Base-by-base conservation (phyloP, 208 protist genomes). In the Jaenimonas drosophilae region DNA sequence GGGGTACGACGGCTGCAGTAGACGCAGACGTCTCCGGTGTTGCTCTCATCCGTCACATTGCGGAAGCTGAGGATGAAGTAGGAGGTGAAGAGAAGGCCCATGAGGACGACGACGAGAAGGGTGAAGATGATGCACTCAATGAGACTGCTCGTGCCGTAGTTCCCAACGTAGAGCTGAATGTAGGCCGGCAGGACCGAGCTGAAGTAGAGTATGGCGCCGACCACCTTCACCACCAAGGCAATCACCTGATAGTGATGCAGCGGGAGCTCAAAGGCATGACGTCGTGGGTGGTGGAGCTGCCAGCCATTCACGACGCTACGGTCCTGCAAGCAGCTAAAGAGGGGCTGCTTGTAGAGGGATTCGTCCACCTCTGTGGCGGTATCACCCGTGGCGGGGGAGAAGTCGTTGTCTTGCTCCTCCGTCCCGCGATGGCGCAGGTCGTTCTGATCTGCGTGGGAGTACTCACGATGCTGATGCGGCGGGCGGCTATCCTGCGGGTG, bases 211-310 rank as follows among this genome's bases (percentile, higher is more conserved):
- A 43, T 30, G n/a, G 58, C 43, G 40, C 63, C 50, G 16, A 81
- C 6, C 3, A 68, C 11, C 40, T 67, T 70, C 23, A 78, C 44
- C 16, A 64, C 30, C n/a, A 76, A 32, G 16, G 77, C 76, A 5
- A 56, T 39, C 33, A 91, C 43, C 53, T 91, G 77, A 38, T 82
- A 38, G 1, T 34, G 28, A 56, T 91, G 74, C 36, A 87, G 48
- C n/a, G 82, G 82, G 19, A 55, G 54, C 54, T 90, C 59, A 45
- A 87, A 74, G 23, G 66, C 77, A 57, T 83, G 55, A 12, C 63
- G 62, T 0, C 81, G 76, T 12, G 70, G 53, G 36, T 40, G 36
- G 40, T 67, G 56, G 36, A 37, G 42, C n/a, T 59, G 59, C 76
- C 80, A 89, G 12, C 54, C 50, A 28, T 82, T 59, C 7, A 65